These are phyloP conservation scores for Xylaria sp. DNA, from an alignment of 2,329 filamentous ascomycete genomes.

Conservation along the genomic window DNA sequence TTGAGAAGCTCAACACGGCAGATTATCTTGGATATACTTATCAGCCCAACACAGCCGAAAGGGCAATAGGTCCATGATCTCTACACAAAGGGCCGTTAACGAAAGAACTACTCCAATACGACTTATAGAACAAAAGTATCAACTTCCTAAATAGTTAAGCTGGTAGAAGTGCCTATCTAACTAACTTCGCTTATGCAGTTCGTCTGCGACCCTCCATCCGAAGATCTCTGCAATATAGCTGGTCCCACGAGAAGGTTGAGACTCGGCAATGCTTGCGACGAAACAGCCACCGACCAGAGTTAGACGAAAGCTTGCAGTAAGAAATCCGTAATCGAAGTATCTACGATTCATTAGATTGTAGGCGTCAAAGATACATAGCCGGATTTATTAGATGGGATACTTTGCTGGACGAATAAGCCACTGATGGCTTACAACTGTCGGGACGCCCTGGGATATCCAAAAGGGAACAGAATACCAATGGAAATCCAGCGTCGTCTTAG, in stretches of 20 bases:
- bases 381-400: background rate
- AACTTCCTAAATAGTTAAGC: background rate
- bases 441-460: background rate
- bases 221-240: background rate
- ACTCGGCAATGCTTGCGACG: background rate
- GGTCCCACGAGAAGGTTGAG: background rate
- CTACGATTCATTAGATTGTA: background rate
- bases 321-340: background rate
- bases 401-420: background rate
- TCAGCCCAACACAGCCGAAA: background rate
- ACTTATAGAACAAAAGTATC: background rate
- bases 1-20: background rate
- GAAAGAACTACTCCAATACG: background rate
- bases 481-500: background rate
- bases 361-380: background rate
- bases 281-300: background rate
- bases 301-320: background rate
- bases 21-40: background rate
- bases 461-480: background rate
- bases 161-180: background rate
- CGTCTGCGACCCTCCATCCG: background rate
- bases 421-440: background rate
- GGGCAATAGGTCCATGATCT: background rate
- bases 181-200: background rate
- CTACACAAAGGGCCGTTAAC: background rate